Evolutionary conservation across 176 grass and related monocot species (phyloP).

Genomic region (Aegilops speltoides): DNA sequence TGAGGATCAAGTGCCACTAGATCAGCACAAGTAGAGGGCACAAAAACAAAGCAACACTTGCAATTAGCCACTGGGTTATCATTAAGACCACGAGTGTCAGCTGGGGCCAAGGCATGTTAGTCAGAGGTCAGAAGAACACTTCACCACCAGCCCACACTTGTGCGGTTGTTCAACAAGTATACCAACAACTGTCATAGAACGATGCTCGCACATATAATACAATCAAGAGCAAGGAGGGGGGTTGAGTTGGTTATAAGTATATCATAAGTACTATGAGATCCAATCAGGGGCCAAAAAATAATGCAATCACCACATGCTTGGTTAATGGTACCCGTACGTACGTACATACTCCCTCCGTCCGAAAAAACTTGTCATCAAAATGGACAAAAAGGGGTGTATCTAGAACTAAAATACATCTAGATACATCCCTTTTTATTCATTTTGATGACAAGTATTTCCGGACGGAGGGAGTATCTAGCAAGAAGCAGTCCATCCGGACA

Average conservation of each 20-base stretch:
- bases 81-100: slow-evolving; percentile 15
- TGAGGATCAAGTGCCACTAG: neutral
- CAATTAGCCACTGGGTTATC: slow-evolving; percentile 18
- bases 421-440: no score
- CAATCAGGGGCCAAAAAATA: slow-evolving; percentile 24
- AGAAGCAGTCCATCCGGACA: slow-evolving; percentile 29
- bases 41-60: slow-evolving; percentile 22
- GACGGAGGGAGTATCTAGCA: no score
- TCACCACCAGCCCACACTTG: slow-evolving; percentile 40
- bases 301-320: slow-evolving; percentile 27
- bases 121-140: neutral
- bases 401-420: no score
- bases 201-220: slow-evolving; percentile 56
- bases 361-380: no score
- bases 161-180: slow-evolving; percentile 27
- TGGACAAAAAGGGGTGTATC: no score
- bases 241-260: neutral
- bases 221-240: slow-evolving; percentile 42
- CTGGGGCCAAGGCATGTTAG: slow-evolving; percentile 9
- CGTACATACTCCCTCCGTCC: no score
- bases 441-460: no score
- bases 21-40: neutral
- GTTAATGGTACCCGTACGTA: slow-evolving; percentile 30
- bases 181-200: slow-evolving; percentile 46
- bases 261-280: slow-evolving; percentile 18